These are phyloP conservation scores for Inosperma sp. DNA, from an alignment of 768 basidiomycete genomes.

Conservation along the genomic window DNA sequence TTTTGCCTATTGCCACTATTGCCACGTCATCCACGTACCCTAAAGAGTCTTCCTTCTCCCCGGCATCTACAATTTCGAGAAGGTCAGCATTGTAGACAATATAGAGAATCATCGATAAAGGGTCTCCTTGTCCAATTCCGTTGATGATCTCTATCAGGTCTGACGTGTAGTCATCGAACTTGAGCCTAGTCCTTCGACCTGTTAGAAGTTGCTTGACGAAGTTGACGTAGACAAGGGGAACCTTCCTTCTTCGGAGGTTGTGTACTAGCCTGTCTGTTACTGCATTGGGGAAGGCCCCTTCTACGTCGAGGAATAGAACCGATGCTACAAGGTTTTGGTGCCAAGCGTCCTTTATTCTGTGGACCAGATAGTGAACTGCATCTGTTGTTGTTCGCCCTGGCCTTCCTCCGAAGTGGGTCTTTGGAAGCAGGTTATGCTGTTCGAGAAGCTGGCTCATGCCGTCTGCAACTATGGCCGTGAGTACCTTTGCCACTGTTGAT, in stretches of 20 bases:
- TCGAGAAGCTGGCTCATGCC: slow-evolving; percentile 24
- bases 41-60: slow-evolving; percentile 14
- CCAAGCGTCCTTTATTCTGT: slow-evolving; percentile 37
- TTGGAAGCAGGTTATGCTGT: slow-evolving; percentile 28
- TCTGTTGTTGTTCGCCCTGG: slow-evolving; percentile 37
- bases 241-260: slow-evolving; percentile 25
- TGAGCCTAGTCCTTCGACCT: slow-evolving; percentile 13
- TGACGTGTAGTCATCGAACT: slow-evolving; percentile 17
- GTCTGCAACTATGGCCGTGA: slow-evolving; percentile 20
- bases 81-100: too few species aligned
- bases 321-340: slow-evolving; percentile 28
- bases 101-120: slow-evolving; percentile 20
- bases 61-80: slow-evolving; percentile 12
- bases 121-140: slow-evolving; percentile 23
- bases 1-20: slow-evolving; percentile 21
- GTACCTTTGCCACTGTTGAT: slow-evolving; percentile 27
- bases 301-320: slow-evolving; percentile 38
- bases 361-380: slow-evolving; percentile 28
- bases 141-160: slow-evolving; percentile 11
- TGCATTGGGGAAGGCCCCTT: slow-evolving; percentile 43
- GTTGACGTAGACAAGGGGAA: slow-evolving; percentile 22
- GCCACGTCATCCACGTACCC: slow-evolving; percentile 30
- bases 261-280: too few species aligned
- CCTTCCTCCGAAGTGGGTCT: slow-evolving; percentile 35
- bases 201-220: slow-evolving; percentile 18